Percentiles rank a stretch among this genome's conserved stretches.
Evolutionary conservation across 2,329 filamentous ascomycete genomes (phyloP).

Genomic region (Colletotrichum eleusines): DNA sequence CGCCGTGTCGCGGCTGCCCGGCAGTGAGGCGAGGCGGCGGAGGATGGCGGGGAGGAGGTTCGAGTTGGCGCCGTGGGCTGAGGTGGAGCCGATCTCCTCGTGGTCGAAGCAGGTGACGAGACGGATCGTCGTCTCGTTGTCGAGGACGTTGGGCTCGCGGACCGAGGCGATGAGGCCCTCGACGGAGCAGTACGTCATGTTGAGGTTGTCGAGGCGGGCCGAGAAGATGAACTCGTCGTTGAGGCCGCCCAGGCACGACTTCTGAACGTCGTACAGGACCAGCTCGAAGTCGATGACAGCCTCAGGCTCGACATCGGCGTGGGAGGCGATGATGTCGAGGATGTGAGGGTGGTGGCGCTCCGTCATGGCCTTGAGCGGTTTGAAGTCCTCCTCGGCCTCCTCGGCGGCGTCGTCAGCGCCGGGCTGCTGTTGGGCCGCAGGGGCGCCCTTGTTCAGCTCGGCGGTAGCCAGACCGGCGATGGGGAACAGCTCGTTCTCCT

Average conservation of each 20-base stretch:
- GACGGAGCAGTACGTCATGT: conserved; percentile 95
- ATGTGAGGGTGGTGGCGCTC: conserved; percentile 92
- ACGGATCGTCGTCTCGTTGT: conserved; percentile 84
- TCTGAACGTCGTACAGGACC: conserved; percentile 96
- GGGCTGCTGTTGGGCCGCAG: conserved; percentile 50
- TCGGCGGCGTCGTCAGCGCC: conserved; percentile 53
- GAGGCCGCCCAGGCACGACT: conserved; percentile 87
- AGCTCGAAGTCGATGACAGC: conserved; percentile 94
- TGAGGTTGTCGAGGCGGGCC: conserved; percentile 93
- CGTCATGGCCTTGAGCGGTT: conserved; percentile 80
- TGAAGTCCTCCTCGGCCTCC: conserved; percentile 69
- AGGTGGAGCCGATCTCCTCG: conserved; percentile 94
- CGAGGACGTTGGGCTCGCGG: conserved; percentile 71
- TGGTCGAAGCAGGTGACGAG: conserved; percentile 97
- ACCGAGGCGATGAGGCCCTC: conserved; percentile 87
- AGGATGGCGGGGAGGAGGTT: conserved; percentile 91
- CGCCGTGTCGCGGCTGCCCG: conserved; percentile 65
- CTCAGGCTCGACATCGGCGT: conserved; percentile 76
- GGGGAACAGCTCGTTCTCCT: conserved; percentile 95
- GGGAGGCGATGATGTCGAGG: conserved; percentile 84
- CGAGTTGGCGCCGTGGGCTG: conserved; percentile 92
- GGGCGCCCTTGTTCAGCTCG: conserved; percentile 80
- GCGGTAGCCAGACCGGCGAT: conserved; percentile 89
- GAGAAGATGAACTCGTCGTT: conserved; percentile 97
- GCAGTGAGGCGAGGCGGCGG: conserved; percentile 85